Evolutionary conservation across 1,139 yeast species (phyloP).

Genomic region (Torulaspora globosa): DNA sequence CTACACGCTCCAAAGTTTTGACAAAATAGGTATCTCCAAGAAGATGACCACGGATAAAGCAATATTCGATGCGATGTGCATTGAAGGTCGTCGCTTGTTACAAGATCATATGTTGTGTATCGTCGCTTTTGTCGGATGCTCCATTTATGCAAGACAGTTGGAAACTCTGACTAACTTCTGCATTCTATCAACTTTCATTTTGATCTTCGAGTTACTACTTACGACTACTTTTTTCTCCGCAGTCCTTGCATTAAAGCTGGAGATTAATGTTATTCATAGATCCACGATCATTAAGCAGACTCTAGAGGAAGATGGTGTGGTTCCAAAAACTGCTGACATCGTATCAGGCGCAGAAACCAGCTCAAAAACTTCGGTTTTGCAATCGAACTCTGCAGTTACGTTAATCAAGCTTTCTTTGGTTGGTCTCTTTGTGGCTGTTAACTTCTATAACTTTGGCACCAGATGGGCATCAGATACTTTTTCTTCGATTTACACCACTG

Average conservation of each 20-base stretch:
- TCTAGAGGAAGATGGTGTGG: conserved; percentile 90
- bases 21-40: conserved; percentile 35
- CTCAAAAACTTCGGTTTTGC: conserved; percentile 26
- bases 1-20: conserved; percentile 37
- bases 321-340: conserved; percentile 66
- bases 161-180: conserved; percentile 83
- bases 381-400: conserved; percentile 45
- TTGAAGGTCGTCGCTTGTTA: conserved; percentile 65
- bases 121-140: conserved; percentile 63
- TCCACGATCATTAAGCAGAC: conserved; percentile 77
- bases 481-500: conserved; percentile 37
- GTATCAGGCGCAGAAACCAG: conserved; percentile 52
- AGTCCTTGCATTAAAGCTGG: conserved; percentile 81
- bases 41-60: conserved; percentile 39
- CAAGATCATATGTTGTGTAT: conserved; percentile 79
- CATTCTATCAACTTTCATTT: conserved; percentile 66
- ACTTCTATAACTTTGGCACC: conserved; percentile 66
- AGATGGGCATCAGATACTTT: conserved; percentile 62
- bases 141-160: conserved; percentile 65
- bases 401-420: conserved; percentile 65
- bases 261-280: conserved; percentile 82
- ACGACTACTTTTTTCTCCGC: conserved; percentile 84
- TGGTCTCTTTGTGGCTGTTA: conserved; percentile 64
- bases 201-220: conserved; percentile 68
- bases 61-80: conserved; percentile 55